Base-by-base conservation (phyloP, 129 eudicot species). In the Smallanthus sonchifolius region DNA sequence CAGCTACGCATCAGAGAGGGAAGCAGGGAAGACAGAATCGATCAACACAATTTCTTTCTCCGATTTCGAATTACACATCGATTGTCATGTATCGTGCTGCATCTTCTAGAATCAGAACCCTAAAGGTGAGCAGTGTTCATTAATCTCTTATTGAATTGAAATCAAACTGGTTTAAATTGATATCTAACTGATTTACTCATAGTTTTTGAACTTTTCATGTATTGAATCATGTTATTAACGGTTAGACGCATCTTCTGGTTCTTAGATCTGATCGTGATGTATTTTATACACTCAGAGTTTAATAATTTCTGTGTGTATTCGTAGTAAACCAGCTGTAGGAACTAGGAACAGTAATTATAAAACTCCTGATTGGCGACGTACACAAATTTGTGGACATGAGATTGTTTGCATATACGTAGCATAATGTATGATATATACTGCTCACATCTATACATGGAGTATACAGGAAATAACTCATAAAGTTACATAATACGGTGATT, bases 41-140 rank as follows among this genome's bases (percentile, higher is more conserved):
- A 68, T 39, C 60, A 16, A 59, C 49, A 35, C 59, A 36, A 45
- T 17, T 60, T 17, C 34, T 9, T 43, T 24, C 30, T 36, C 30
- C 11, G 28, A 5, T 47, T n/a, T 69, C 44, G 35, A 32, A 35
- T 32, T 45, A 28, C 48, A 57, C 30, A 69, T 68, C 62, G 44
- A 63, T 70, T 80, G 76, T 55, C 81, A 93, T 93, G 98, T 93
- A 93, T 64, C 85, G 96, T 51, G 76, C 87, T 8, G 84, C 87
- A 67, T 72, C 84, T 72, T 89, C 97, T 32, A 89, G 89, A 34
- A 79, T 93, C 60, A 75, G 86, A 77, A 82, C 89, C 79, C 89
- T 93, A 60, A 88, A 88, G 97, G 98, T 93, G 10, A 6, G 75
- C 59, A n/a, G 10, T 16, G 8, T 57, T 37, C 56, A 17, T 20